Percentiles rank a stretch among this genome's conserved stretches.
phyloP scores from a whole-genome alignment of 257 asterid genomes.

The Solanum bukasovii region DNA sequence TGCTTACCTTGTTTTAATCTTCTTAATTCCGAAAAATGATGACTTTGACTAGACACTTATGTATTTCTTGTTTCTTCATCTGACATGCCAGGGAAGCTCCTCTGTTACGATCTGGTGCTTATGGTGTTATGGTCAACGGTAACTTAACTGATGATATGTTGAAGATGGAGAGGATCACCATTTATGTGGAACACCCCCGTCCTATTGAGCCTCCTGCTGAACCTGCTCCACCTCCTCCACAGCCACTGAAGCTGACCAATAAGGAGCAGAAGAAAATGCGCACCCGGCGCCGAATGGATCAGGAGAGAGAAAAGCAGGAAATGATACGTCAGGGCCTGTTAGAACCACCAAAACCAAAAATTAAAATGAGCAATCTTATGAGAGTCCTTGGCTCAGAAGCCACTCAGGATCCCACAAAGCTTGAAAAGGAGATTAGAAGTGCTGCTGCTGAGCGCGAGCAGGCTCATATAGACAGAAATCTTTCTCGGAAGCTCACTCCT shows the following conservation, averaged over 20 bases:
- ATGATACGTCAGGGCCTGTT: constrained; percentile 82
- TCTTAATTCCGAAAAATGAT: background rate
- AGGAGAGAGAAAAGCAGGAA: constrained; percentile 90
- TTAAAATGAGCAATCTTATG: constrained; percentile 97
- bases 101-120: constrained; percentile 45
- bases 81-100: constrained; percentile 64
- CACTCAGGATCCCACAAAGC: constrained; percentile 92
- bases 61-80: background rate
- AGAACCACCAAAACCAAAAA: constrained; percentile 87
- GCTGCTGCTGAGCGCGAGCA: constrained; percentile 99
- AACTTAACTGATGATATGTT: constrained; percentile 28
- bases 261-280: constrained; percentile 95
- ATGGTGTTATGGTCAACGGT: constrained; percentile 39
- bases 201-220: constrained; percentile 95
- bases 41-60: background rate
- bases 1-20: background rate
- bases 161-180: constrained; percentile 69
- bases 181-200: constrained; percentile 78
- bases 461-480: constrained; percentile 86
- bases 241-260: constrained; percentile 82
- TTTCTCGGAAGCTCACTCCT: constrained; percentile 92
- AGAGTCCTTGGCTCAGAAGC: constrained; percentile 96
- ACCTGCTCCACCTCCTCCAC: constrained; percentile 90
- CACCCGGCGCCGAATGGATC: constrained; percentile 70
- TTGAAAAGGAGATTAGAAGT: constrained; percentile 86